Evolutionary conservation across 371 early-diverging fungal species (phyloP), one percentile per base, ranked within the genome.

Genomic region (Gilbertella persicaria): DNA sequence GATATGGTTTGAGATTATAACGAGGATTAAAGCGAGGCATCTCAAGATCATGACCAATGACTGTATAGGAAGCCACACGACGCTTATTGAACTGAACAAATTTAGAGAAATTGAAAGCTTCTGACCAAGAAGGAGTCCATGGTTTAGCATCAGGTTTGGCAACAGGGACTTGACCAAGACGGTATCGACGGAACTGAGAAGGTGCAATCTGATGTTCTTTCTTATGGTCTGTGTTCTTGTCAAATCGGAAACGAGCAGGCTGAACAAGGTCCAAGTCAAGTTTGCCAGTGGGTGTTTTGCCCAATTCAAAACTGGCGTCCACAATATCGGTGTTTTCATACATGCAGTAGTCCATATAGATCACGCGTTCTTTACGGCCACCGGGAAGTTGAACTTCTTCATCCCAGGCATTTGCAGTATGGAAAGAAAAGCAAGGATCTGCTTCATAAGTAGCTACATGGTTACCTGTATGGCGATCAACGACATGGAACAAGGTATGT

Each of bases 401-500:
- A 20, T 86, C 87, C 67, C 72, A 85, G 0, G 84, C 83, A 41
- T 86, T 86, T 40, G 83, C 62, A 5, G 75, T 55, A 46, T 86
- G 87, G 63, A 86, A 80, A 21, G 80, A 64, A 50, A 82, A 86
- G 50, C 75, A 82, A 2, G 86, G 80, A 17, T 78, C 82, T 5
- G 77, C 71, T 28, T 81, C 81, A 38, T 80, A 86, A 0, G 85
- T 84, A 10, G 85, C 86, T 14, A 86, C 72, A 55, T 81, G 83
- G 8, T 79, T 59, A 2, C 75, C 77, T 10, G 65, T 62, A 6
- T 60, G 53, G 1, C 85, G 75, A 25, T 83, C 83, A 25, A 86
- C 62, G 2, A 86, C 77, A 59, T 86, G 80, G 45, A 83, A 83
- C 0, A 75, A 53, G 0, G 80, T 72, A 38, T 73, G 75, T 30